Conservation (phyloP, 306 rosid species). For the Inga leiocalycina region DNA sequence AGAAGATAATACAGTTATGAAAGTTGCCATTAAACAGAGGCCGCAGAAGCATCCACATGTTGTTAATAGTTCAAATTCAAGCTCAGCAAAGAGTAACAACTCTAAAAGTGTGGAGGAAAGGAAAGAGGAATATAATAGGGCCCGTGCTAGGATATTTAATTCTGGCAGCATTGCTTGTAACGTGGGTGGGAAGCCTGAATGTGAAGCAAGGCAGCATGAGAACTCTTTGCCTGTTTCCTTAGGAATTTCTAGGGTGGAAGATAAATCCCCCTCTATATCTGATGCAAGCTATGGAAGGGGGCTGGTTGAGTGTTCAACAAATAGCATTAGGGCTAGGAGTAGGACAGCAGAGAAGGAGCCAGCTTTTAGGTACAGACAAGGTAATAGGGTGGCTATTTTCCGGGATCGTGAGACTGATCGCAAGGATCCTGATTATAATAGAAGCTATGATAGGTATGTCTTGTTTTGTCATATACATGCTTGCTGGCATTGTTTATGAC, state of each 20-base stretch:
- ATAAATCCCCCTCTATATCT: conserved; percentile 52
- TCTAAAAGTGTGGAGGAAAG: conserved; percentile 98
- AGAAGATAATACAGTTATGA: conserved; percentile 59
- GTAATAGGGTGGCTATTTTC: conserved; percentile 90
- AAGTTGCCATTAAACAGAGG: conserved; percentile 95
- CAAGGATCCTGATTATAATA: conserved; percentile 95
- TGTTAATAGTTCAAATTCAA: conserved; percentile 47
- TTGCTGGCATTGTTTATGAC: neutral
- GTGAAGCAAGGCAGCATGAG: conserved; percentile 67
- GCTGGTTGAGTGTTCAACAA: conserved; percentile 52
- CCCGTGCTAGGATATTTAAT: conserved; percentile 95
- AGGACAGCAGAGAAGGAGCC: conserved; percentile 78
- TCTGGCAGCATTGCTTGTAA: conserved; percentile 50
- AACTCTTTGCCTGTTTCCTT: conserved; percentile 53
- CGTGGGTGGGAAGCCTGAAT: conserved; percentile 62
- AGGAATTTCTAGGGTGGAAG: conserved; percentile 66
- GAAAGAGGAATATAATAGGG: conserved; percentile 94
- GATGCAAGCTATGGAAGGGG: conserved; percentile 65
- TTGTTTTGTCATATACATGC: conserved; percentile 2
- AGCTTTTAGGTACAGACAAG: conserved; percentile 72
- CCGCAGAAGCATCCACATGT: conserved; percentile 69
- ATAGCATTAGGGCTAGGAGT: conserved; percentile 77
- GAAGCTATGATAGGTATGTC: conserved; percentile 84
- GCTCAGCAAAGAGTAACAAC: conserved; percentile 49
- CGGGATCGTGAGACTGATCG: conserved; percentile 91